Evolutionary conservation across 139 green algal genomes (phyloP).

Genomic region (Micromonas commoda): DNA sequence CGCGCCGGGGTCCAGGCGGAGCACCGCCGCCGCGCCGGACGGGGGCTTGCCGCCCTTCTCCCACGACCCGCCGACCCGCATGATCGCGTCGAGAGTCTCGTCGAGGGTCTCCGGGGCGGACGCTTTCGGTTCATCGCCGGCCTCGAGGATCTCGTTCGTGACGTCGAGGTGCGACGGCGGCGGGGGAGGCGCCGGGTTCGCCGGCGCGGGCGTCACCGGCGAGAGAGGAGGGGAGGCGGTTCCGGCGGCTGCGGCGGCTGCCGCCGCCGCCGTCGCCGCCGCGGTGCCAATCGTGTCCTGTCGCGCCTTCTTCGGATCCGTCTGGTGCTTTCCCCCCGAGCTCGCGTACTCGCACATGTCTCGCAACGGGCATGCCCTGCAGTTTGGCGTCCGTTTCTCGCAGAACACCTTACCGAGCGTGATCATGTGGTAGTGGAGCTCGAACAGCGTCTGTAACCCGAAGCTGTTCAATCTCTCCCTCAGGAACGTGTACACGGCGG

Average conservation of each 20-base stretch:
- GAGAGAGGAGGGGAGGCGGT: no score
- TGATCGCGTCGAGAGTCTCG: neutral
- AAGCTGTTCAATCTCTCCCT: constrained; percentile 23
- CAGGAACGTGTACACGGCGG: constrained; percentile 57
- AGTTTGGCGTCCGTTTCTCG: constrained; percentile 67
- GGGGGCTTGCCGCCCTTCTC: neutral
- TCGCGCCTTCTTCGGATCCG: neutral
- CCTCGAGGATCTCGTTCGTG: neutral
- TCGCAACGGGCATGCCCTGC: constrained; percentile 58
- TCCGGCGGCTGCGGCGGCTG: no score
- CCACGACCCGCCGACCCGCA: neutral
- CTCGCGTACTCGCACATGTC: constrained; percentile 55
- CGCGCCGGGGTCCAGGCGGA: neutral
- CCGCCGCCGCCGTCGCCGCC: neutral
- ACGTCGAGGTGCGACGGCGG: neutral
- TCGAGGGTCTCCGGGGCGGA: neutral
- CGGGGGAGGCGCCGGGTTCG: neutral
- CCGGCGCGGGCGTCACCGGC: neutral
- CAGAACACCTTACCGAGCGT: constrained; percentile 78
- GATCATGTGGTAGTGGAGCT: constrained; percentile 88
- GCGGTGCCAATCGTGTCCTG: neutral
- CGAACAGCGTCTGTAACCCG: constrained; percentile 53
- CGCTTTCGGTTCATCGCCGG: neutral
- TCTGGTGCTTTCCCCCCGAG: constrained; percentile 35
- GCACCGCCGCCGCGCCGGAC: neutral